Conservation (phyloP, 2,329 filamentous ascomycete species). For the Akanthomyces uredinophilus region DNA sequence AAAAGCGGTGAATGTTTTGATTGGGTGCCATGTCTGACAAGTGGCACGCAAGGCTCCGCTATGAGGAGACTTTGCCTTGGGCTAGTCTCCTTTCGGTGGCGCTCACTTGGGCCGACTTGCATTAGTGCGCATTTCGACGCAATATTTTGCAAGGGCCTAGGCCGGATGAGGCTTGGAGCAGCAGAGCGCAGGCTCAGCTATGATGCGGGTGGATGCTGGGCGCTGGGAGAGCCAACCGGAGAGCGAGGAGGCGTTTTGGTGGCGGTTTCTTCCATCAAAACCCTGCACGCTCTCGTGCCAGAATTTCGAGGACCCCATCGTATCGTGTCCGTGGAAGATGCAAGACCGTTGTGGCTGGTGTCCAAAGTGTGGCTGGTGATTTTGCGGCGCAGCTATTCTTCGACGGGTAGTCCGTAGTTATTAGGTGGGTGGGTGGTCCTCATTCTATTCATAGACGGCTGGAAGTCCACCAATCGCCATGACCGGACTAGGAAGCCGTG, state of each 20-base stretch:
- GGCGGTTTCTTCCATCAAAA: background rate
- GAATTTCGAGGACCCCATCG: background rate
- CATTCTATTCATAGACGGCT: background rate
- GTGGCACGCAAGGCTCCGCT: background rate
- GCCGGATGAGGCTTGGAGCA: background rate
- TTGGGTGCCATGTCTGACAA: conserved; percentile 9
- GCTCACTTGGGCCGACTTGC: conserved; percentile 7
- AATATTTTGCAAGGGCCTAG: background rate
- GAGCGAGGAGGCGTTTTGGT: background rate
- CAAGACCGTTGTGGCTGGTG: background rate
- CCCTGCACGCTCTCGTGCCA: background rate
- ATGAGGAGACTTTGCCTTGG: conserved; percentile 1
- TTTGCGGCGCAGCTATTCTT: background rate
- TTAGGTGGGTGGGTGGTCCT: too few relatives aligned
- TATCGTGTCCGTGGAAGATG: background rate
- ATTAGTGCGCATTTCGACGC: background rate
- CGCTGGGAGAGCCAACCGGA: background rate
- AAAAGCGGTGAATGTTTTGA: conserved; percentile 15
- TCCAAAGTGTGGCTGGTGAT: background rate
- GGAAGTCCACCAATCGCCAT: background rate
- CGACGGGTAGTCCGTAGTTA: too few relatives aligned
- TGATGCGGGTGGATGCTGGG: background rate
- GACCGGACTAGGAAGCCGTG: background rate
- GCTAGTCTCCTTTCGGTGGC: conserved; percentile 4
- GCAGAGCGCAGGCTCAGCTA: conserved; percentile 1